Evolutionary conservation across 2,329 filamentous ascomycete genomes (phyloP), one percentile per base, ranked within the genome.

Genomic region (Cordyceps cicadae): DNA sequence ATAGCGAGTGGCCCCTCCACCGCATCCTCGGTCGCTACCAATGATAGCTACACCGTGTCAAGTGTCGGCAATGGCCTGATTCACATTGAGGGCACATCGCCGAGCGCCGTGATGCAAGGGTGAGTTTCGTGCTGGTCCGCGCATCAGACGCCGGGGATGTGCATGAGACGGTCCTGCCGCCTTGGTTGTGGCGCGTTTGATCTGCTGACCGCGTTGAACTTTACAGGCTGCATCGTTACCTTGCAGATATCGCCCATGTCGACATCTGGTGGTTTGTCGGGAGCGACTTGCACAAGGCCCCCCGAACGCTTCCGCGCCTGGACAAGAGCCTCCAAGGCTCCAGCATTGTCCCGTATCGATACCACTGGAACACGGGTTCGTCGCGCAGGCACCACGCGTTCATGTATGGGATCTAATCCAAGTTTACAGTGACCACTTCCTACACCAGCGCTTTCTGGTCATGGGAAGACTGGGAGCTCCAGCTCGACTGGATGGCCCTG

Each of bases 391-490:
- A 26, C 58, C 5, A 34, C 41, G 12, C 1, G 4, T 12, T 3
- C 4, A 39, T 49, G 12, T 2, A 12, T n/a, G 5, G 19, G 12
- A 49, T 12, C 41, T 54, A 2, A 53, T 17, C 11, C 7, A 12
- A 3, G 5, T n/a, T 32, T 6, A 0, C 24, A 75, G 79, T 82
- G 1, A 81, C 79, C 0, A 81, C 80, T 65, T 80, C 77, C 1
- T 82, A 81, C 64, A 79, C 77, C 3, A 69, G 74, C 4, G 74
- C 78, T 0, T 81, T 80, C 67, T 82, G 78, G 77, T 69, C 68
- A n/a, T 82, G 79, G 79, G 69, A 77, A 43, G 79, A 82, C 51
- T 82, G 79, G 79, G 79, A 82, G 66, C 67, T 74, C 3, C 71
- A 81, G 62, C 73, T 82, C 5, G 79, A 81, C 66, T 82, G 79